Conservation (phyloP, 148 eudicot genomes). For the Spergularia marina region DNA sequence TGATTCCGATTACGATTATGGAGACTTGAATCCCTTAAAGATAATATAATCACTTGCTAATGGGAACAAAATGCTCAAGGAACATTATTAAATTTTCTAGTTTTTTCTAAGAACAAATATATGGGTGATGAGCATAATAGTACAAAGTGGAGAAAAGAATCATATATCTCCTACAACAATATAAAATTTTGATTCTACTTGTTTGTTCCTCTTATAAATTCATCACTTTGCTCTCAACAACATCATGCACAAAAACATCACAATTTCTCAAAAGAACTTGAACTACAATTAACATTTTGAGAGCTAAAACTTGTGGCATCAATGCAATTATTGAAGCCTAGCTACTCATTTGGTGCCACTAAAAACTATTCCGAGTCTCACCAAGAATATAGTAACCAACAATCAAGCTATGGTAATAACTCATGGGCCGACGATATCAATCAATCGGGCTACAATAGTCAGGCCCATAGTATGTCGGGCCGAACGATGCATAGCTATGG, state of each 20-base stretch:
- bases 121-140: too few species aligned
- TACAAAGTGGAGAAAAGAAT: too few species aligned
- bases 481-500: neutral
- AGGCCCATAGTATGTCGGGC: conserved; percentile 15
- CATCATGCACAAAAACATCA: neutral
- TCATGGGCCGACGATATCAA: conserved; percentile 13
- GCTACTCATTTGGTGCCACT: conserved; percentile 19
- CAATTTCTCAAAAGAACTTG: neutral
- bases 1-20: too few species aligned
- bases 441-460: neutral
- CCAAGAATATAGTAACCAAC: conserved; percentile 24
- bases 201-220: neutral
- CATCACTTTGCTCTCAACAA: conserved; percentile 4
- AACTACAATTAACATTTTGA: neutral
- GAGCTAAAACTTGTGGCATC: conserved; percentile 2
- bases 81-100: too few species aligned
- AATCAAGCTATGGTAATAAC: conserved; percentile 15
- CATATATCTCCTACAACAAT: too few species aligned
- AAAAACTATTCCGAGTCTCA: conserved; percentile 21
- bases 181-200: neutral
- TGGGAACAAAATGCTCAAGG: too few species aligned
- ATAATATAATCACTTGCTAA: too few species aligned
- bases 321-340: conserved; percentile 27
- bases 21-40: too few species aligned
- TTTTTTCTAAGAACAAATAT: too few species aligned